A percentile compares a stretch with the other conserved stretches of the same genome.
These are phyloP conservation scores for Selenicereus undatus DNA, from an alignment of 148 eudicot species.

Conservation along the genomic window DNA sequence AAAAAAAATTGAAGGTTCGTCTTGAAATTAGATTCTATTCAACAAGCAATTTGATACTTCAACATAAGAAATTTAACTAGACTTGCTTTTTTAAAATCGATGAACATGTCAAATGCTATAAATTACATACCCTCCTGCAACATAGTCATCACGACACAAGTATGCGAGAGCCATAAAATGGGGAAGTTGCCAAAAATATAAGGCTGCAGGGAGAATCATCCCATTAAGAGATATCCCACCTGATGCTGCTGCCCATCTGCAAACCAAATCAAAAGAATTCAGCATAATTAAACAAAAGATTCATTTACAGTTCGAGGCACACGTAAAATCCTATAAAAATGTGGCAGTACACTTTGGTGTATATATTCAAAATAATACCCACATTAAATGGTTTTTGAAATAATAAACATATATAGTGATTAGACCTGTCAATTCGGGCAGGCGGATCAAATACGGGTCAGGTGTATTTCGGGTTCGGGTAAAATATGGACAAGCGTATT, in stretches of 20 bases:
- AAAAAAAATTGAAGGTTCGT: no score
- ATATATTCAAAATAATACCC: neutral
- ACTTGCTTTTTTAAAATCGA: neutral
- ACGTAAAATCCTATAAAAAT: neutral
- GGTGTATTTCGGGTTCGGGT: no score
- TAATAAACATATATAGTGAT: neutral
- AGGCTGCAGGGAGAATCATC: slow-evolving; percentile 94
- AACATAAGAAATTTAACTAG: neutral
- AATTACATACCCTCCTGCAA: slow-evolving; percentile 85
- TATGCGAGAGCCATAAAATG: slow-evolving; percentile 98
- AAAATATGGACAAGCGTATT: no score
- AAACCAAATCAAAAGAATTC: slow-evolving; percentile 18
- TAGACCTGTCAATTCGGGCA: no score
- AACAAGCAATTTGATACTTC: neutral
- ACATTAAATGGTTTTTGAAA: neutral
- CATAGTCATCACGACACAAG: slow-evolving; percentile 87
- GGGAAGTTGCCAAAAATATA: slow-evolving; percentile 98
- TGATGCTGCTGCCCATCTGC: slow-evolving; percentile 98
- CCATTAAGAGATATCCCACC: slow-evolving; percentile 76
- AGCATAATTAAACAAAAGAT: slow-evolving; percentile 11
- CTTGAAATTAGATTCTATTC: no score
- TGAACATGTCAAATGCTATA: neutral
- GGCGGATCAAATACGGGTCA: no score
- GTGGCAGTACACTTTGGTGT: neutral
- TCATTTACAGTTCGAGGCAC: neutral